These are phyloP conservation scores for Stagonosporopsis rhizophila DNA, from an alignment of 2,329 filamentous ascomycete species.

Conservation along the genomic window DNA sequence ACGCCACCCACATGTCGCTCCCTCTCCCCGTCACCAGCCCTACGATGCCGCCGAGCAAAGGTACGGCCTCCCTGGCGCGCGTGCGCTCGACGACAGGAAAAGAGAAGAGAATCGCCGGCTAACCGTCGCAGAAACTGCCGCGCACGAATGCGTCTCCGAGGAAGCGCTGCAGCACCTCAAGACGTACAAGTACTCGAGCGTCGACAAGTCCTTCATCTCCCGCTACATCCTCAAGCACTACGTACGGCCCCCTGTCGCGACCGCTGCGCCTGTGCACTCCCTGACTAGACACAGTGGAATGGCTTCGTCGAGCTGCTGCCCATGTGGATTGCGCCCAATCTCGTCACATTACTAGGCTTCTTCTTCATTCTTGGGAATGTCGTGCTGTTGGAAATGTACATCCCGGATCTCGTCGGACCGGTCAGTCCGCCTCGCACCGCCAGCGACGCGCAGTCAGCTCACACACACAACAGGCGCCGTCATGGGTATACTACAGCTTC, in stretches of 20 bases:
- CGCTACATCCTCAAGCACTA: constrained; percentile 94
- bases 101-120: constrained; percentile 13
- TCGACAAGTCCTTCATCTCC: constrained; percentile 94
- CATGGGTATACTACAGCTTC: constrained; percentile 96
- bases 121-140: constrained; percentile 60
- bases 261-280: constrained; percentile 9
- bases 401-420: constrained; percentile 90
- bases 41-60: constrained; percentile 49
- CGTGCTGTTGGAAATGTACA: constrained; percentile 73
- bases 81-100: neutral
- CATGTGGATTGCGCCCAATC: constrained; percentile 96
- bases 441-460: constrained; percentile 13
- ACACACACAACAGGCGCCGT: constrained; percentile 67
- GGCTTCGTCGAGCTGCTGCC: constrained; percentile 89
- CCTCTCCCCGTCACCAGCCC: constrained; percentile 47
- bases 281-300: constrained; percentile 78
- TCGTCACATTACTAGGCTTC: constrained; percentile 95
- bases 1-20: constrained; percentile 42
- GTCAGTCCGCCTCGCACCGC: constrained; percentile 59
- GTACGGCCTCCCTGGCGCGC: constrained; percentile 23
- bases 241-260: constrained; percentile 63
- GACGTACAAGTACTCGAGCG: constrained; percentile 95
- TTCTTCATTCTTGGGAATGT: constrained; percentile 91
- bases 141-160: constrained; percentile 79
- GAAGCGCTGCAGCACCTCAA: constrained; percentile 91